Conservation (phyloP, 495 filamentous ascomycete species). For the Daldinia concentrica region DNA sequence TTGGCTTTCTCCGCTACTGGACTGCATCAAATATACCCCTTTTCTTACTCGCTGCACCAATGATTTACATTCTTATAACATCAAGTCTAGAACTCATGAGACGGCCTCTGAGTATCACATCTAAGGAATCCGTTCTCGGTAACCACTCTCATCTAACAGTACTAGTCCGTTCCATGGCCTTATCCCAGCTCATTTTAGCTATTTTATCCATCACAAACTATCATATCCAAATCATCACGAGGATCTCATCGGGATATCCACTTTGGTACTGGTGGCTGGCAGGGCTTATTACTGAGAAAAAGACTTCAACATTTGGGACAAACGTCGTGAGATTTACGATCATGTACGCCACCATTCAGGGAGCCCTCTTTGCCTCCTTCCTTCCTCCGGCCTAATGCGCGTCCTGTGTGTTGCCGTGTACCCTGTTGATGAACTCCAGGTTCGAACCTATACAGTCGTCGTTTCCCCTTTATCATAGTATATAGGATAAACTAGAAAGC, state of each 20-base stretch:
- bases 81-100: slow-evolving; percentile 65
- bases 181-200: slow-evolving; percentile 77
- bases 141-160: slow-evolving; percentile 20
- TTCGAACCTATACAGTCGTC: not conserved
- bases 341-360: slow-evolving; percentile 83
- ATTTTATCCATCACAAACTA: slow-evolving; percentile 77
- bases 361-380: slow-evolving; percentile 87
- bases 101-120: slow-evolving; percentile 14
- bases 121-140: slow-evolving; percentile 16
- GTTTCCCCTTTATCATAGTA: not conserved
- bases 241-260: slow-evolving; percentile 88
- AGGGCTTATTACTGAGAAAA: slow-evolving; percentile 48
- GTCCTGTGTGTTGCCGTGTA: too few species aligned
- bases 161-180: slow-evolving; percentile 66
- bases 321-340: slow-evolving; percentile 67
- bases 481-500: not conserved
- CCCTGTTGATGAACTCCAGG: not conserved
- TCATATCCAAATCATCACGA: slow-evolving; percentile 92
- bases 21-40: slow-evolving; percentile 84
- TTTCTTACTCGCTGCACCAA: slow-evolving; percentile 83
- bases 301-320: slow-evolving; percentile 41
- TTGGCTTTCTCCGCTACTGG: slow-evolving; percentile 92
- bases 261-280: slow-evolving; percentile 88
- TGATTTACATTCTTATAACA: slow-evolving; percentile 71
- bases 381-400: slow-evolving; percentile 79